Evolutionary conservation across 306 rosid species (phyloP).

Genomic region (Pterocarpus santalinus): DNA sequence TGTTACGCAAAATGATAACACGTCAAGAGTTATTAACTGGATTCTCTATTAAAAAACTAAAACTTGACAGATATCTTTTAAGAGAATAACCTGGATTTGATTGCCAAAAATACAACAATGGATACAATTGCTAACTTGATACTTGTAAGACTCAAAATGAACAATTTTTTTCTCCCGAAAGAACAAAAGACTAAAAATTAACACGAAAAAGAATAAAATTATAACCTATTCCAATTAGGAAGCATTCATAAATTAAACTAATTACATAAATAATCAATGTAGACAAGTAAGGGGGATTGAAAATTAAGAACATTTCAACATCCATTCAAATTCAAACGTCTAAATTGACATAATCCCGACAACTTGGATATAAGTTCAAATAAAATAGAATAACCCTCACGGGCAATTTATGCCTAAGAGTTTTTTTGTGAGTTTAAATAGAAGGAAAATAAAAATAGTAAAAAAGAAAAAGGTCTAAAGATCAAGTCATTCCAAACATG

Average conservation of each 20-base stretch:
- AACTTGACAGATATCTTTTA: too few relatives aligned
- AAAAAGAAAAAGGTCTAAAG: slow-evolving; percentile 2
- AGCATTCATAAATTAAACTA: neutral
- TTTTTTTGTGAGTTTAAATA: slow-evolving; percentile 29
- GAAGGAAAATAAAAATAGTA: neutral
- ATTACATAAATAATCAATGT: neutral
- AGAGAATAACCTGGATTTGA: too few relatives aligned
- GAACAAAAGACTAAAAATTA: too few relatives aligned
- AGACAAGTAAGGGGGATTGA: neutral
- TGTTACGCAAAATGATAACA: too few relatives aligned
- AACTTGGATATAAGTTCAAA: slow-evolving; percentile 6
- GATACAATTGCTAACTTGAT: too few relatives aligned
- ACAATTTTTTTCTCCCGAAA: neutral
- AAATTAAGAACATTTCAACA: neutral
- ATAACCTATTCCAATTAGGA: too few relatives aligned
- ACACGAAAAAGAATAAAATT: too few relatives aligned
- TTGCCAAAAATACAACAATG: too few relatives aligned
- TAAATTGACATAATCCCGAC: neutral
- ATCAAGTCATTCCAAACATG: slow-evolving; percentile 24
- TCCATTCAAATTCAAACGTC: slow-evolving; percentile 21
- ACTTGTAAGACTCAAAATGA: too few relatives aligned
- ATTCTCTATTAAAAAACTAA: too few relatives aligned
- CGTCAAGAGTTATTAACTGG: too few relatives aligned
- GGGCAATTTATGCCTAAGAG: slow-evolving; percentile 27
- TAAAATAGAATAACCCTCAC: slow-evolving; percentile 8